These are phyloP conservation scores for Arctostaphylos glauca DNA, from an alignment of 148 eudicot species.

Conservation along the genomic window DNA sequence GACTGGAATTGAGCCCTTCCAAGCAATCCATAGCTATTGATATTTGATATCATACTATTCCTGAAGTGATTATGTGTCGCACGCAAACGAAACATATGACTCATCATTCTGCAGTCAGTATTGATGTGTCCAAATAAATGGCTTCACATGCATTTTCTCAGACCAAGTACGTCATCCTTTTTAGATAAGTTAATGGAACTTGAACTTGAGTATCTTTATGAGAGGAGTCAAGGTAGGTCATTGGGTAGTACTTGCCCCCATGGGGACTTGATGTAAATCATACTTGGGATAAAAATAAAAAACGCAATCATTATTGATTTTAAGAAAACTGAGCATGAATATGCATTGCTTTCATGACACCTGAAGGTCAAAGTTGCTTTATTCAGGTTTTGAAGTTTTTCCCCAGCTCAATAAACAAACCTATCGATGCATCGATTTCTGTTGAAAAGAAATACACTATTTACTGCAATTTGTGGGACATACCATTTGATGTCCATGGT, in stretches of 20 bases:
- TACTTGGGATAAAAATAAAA: background rate
- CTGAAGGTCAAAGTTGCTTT: background rate
- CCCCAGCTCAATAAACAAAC: background rate
- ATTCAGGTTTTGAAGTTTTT: background rate
- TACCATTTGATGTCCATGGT: conserved; percentile 59
- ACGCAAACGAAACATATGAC: background rate
- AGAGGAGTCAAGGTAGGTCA: background rate
- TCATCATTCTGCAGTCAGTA: background rate
- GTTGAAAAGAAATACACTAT: background rate
- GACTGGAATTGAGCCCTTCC: background rate
- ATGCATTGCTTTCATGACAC: background rate
- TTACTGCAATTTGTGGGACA: conserved; percentile 1
- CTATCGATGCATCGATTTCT: background rate
- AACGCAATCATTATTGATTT: background rate
- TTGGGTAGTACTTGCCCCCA: background rate
- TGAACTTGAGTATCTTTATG: background rate
- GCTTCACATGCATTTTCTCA: background rate
- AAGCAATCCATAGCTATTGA: background rate
- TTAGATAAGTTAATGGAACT: background rate
- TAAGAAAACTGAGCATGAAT: background rate
- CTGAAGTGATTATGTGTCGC: background rate
- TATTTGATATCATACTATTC: background rate
- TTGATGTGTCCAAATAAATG: background rate
- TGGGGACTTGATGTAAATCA: background rate
- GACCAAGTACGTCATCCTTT: background rate